These are phyloP conservation scores for Gastrodia elata DNA, from an alignment of 106 monocot species.

Conservation along the genomic window DNA sequence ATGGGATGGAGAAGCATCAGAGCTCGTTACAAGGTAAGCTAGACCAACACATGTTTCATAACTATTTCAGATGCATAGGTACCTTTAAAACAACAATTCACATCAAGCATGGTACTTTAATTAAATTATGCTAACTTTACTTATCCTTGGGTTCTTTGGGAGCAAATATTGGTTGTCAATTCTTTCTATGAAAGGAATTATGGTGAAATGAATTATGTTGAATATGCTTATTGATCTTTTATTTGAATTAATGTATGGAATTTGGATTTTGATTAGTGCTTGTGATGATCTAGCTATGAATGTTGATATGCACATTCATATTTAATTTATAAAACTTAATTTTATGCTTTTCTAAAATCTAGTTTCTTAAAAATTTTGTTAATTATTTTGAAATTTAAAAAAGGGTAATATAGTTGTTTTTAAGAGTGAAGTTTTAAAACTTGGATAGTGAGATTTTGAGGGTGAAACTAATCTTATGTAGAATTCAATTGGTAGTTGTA, in stretches of 20 bases:
- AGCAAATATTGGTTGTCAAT: neutral
- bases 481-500: too few species aligned
- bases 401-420: too few species aligned
- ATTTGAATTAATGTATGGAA: neutral
- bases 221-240: neutral
- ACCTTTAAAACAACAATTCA: neutral
- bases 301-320: neutral
- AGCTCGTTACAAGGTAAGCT: slow-evolving; percentile 87
- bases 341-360: neutral
- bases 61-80: neutral
- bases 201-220: neutral
- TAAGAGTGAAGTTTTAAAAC: too few species aligned
- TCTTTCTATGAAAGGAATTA: too few species aligned
- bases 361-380: neutral
- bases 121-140: slow-evolving; percentile 1
- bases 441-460: too few species aligned
- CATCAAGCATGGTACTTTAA: neutral
- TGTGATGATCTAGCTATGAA: neutral
- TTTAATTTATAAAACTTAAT: neutral
- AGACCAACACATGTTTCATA: neutral
- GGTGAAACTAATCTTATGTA: too few species aligned
- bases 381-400: neutral
- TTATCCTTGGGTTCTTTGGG: neutral
- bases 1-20: slow-evolving; percentile 90
- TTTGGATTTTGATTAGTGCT: neutral